Percentiles rank a stretch among this genome's conserved stretches.
These are phyloP conservation scores for Podaxis carcinomalis DNA, from an alignment of 768 basidiomycete genomes.

Conservation along the genomic window DNA sequence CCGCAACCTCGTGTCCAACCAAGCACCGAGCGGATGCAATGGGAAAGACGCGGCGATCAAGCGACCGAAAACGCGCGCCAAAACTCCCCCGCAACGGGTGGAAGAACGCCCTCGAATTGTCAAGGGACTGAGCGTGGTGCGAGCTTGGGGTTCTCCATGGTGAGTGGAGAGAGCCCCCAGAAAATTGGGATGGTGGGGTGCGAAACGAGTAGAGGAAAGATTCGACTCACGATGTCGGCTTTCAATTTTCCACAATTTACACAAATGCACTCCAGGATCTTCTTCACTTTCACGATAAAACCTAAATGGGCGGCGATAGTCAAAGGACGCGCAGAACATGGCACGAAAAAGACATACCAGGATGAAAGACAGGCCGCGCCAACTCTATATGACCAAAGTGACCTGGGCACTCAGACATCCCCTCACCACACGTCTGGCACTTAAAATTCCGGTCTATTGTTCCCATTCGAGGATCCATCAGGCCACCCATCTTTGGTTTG, in stretches of 20 bases:
- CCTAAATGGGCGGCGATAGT: slow-evolving; percentile 33
- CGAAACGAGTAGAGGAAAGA: slow-evolving; percentile 89
- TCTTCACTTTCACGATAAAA: slow-evolving; percentile 98
- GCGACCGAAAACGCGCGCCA: slow-evolving; percentile 88
- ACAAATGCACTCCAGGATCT: slow-evolving; percentile 98
- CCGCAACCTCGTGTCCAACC: slow-evolving; percentile 87
- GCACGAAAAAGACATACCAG: slow-evolving; percentile 52
- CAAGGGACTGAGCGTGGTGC: slow-evolving; percentile 71
- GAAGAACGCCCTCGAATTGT: slow-evolving; percentile 79
- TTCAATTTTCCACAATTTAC: slow-evolving; percentile 98
- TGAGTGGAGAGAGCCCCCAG: slow-evolving; percentile 95
- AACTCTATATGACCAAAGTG: slow-evolving; percentile 99
- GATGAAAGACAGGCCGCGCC: slow-evolving; percentile 95
- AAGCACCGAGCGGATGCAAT: slow-evolving; percentile 60
- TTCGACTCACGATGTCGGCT: slow-evolving; percentile 91
- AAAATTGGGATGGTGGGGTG: slow-evolving; percentile 95
- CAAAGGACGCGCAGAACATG: background rate
- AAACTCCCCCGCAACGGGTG: slow-evolving; percentile 61
- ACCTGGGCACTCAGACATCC: slow-evolving; percentile 99
- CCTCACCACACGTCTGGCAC: slow-evolving; percentile 99
- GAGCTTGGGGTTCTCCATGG: slow-evolving; percentile 94
- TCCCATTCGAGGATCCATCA: slow-evolving; percentile 98
- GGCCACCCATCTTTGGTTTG: slow-evolving; percentile 86
- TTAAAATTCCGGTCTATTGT: slow-evolving; percentile 98
- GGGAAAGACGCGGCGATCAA: slow-evolving; percentile 82